Base-by-base conservation (phyloP, 73 alveolate species). In the Symbiodinium natans region DNA sequence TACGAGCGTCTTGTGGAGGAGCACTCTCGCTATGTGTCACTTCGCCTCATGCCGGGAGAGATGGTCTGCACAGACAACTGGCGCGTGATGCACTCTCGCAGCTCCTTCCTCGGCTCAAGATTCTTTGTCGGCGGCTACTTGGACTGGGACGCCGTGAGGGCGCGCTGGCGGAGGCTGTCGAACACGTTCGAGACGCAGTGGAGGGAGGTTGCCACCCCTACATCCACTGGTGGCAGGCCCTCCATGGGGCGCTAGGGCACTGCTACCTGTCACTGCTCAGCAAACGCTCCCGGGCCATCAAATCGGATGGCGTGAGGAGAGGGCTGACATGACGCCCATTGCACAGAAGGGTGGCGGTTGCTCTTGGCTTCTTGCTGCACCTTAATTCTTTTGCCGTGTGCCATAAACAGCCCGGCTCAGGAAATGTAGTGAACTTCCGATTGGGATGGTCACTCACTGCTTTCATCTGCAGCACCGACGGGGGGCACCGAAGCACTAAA, bases 21-120 rank as follows among this genome's bases (percentile, higher is more conserved):
- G 75, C 87, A 89, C 8, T 68, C 97, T 11, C 97, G 97, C 89
- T 90, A 90, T 8, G 97, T 31, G 21, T 68, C 97, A 54, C 77
- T 73, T 17, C 97, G 88, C 56, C 46, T 90, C 74, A 42, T 41
- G 97, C 97, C 97, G 21, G 97, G 97, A 11, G 97, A 90, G 89
- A 90, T 90, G 97, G 41, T 90, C n/a, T 90, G 97, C 80, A 90
- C 97, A n/a, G 97, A 90, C 97, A 90, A 90, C 88, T 90, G 97
- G 97, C 97, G 97, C 8, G 97, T 90, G 82, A 90, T 90, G 97
- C 97, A 90, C 39, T 90, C 97, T 19, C 87, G 97, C 29, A n/a
- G 82, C 86, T 23, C 82, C 82, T 90, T 90, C 97, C 34, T 71
- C 23, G 97, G 97, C 86, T 41, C 89, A 15, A 90, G 97, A 83